These are phyloP conservation scores for Phytophthora tubulina DNA, from an alignment of 352 stramenopile species.

Conservation along the genomic window DNA sequence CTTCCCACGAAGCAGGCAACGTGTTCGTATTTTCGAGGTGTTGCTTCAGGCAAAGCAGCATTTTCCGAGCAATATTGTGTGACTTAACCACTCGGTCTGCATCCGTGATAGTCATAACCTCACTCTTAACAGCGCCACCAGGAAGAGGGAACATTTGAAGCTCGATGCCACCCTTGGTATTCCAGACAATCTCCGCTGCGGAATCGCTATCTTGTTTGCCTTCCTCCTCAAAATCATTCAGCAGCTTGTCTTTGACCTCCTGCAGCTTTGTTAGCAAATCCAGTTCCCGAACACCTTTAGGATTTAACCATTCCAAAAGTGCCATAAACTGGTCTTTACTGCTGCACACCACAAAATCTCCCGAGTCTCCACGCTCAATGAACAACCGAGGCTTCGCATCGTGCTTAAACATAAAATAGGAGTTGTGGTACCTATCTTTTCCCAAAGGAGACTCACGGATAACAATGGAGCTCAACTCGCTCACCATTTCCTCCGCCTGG, in stretches of 20 bases:
- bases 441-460: constrained; percentile 77
- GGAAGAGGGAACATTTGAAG: constrained; percentile 79
- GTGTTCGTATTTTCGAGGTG: constrained; percentile 71
- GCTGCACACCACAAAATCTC: constrained; percentile 65
- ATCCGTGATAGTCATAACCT: constrained; percentile 58
- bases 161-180: constrained; percentile 48
- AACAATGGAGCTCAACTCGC: constrained; percentile 58
- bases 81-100: constrained; percentile 55
- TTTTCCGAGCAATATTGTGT: constrained; percentile 57
- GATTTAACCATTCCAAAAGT: constrained; percentile 79
- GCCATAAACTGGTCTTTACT: constrained; percentile 50
- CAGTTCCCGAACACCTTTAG: constrained; percentile 74
- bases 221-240: constrained; percentile 38
- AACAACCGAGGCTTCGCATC: constrained; percentile 71
- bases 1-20: constrained; percentile 58
- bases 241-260: constrained; percentile 53
- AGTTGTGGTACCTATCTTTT: constrained; percentile 80
- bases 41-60: constrained; percentile 69
- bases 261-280: constrained; percentile 69
- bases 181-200: constrained; percentile 32
- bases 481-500: constrained; percentile 51
- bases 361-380: constrained; percentile 71
- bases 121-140: constrained; percentile 55
- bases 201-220: constrained; percentile 30
- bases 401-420: constrained; percentile 83